Base-by-base conservation (phyloP, 345 rosid species). In the Raphanus sativus region DNA sequence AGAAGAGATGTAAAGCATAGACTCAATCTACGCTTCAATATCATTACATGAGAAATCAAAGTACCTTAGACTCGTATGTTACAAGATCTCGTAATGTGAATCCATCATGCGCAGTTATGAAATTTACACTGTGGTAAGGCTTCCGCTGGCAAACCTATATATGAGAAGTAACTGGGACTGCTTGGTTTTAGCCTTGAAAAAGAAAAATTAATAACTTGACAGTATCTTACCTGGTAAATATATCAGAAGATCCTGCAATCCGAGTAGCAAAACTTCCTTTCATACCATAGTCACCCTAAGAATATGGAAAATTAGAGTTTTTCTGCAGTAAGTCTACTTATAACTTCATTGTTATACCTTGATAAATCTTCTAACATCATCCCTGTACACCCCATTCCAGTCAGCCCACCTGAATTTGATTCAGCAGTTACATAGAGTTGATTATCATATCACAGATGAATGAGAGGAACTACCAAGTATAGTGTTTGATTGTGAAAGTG, bases 331-430 rank as follows among this genome's bases (percentile, higher is more conserved):
- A 26, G 2, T 28, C 28, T 26, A 25, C 9, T 67, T 60, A 33
- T 8, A 33, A 78, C 48, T 9, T 11, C 48, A 40, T 40, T 40
- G 25, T 16, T 63, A 56, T 75, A 90, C 98, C 98, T 90, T 94
- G 59, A 94, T 85, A 87, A 87, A 94, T 80, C 75, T 86, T 83
- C 95, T 85, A 13, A 89, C 54, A 83, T 90, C 97, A 55, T 94
- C 98, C 52, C 97, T 93, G 75, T 94, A 94, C 84, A 85, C 91
- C 48, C 98, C 98, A 65, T 94, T 92, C 98, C 97, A 94, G 83
- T 92, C 97, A 61, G 92, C 97, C 98, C 97, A 92, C 85, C 97
- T 94, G 86, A 88, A 24, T 77, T 33, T 67, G 52, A 67, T 29
- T 25, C 65, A 36, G 60, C 66, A 42, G 42, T 69, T 62, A 63